Percentiles rank a stretch among this genome's conserved stretches.
Evolutionary conservation across 805 yeast genomes (phyloP).

Genomic region (Cyberlindnera amylophila): DNA sequence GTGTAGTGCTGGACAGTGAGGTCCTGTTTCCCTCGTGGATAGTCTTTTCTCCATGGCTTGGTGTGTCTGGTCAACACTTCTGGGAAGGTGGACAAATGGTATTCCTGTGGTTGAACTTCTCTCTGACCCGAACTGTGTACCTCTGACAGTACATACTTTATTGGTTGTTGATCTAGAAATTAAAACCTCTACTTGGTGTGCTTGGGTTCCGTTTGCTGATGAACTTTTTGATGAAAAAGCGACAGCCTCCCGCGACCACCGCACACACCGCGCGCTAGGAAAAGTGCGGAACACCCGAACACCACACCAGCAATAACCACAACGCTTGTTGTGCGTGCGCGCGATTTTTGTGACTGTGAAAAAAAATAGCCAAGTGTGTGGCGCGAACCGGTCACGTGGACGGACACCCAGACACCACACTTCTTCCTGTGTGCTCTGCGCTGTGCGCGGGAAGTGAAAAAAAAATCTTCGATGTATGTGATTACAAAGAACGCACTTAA

Average conservation of each 20-base stretch:
- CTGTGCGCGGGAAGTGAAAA: conserved; percentile 6
- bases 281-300: conserved; percentile 9
- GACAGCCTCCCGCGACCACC: conserved; percentile 2
- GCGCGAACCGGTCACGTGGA: conserved; percentile 9
- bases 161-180: conserved; percentile 18
- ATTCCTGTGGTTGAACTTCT: too few species aligned
- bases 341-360: conserved; percentile 17
- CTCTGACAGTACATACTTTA: conserved; percentile 20
- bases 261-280: background rate
- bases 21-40: too few species aligned
- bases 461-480: conserved; percentile 5
- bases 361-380: conserved; percentile 2
- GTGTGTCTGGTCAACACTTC: too few species aligned
- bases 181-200: conserved; percentile 4
- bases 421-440: background rate
- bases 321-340: background rate
- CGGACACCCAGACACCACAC: conserved; percentile 13
- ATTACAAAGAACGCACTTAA: background rate
- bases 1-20: too few species aligned
- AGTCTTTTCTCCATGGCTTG: too few species aligned
- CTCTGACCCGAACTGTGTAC: background rate
- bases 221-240: conserved; percentile 21
- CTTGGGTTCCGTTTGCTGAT: conserved; percentile 8
- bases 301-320: conserved; percentile 9
- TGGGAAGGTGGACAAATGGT: too few species aligned